These are phyloP conservation scores for Quercus phellos DNA, from an alignment of 331 rosid species.

Conservation along the genomic window DNA sequence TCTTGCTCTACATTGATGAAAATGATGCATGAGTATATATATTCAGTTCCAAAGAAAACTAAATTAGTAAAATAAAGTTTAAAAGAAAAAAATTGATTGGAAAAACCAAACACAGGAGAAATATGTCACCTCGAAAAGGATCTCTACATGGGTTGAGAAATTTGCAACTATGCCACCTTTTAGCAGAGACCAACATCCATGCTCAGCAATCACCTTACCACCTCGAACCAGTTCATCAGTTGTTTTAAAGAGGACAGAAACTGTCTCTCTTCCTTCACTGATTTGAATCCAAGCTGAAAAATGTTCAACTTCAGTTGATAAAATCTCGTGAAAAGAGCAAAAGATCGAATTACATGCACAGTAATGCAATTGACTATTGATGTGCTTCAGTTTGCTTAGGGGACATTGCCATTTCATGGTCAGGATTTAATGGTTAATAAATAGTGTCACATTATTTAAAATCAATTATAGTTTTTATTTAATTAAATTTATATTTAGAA, in stretches of 20 bases:
- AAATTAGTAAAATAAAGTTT: background rate
- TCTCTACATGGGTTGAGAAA: conserved; percentile 45
- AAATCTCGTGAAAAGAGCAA: background rate
- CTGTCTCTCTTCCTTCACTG: conserved; percentile 55
- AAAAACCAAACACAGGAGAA: background rate
- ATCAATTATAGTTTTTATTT: no score
- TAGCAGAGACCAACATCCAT: conserved; percentile 76
- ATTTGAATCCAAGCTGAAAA: conserved; percentile 77
- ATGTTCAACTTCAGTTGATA: background rate
- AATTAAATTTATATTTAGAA: no score
- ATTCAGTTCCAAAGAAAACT: background rate
- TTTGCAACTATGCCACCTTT: conserved; percentile 81
- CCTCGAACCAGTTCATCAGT: conserved; percentile 31
- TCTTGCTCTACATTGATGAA: conserved; percentile 41
- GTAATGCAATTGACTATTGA: no score
- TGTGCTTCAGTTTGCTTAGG: no score
- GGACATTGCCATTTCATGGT: no score
- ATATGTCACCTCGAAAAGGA: conserved; percentile 55
- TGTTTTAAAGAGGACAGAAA: conserved; percentile 47
- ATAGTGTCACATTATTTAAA: no score
- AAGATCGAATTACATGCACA: background rate
- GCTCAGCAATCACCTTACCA: conserved; percentile 49
- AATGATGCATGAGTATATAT: background rate
- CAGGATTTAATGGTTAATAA: no score
- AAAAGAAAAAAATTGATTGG: background rate